phyloP scores from a whole-genome alignment of 495 filamentous ascomycete species.

The Parathielavia appendiculata region DNA sequence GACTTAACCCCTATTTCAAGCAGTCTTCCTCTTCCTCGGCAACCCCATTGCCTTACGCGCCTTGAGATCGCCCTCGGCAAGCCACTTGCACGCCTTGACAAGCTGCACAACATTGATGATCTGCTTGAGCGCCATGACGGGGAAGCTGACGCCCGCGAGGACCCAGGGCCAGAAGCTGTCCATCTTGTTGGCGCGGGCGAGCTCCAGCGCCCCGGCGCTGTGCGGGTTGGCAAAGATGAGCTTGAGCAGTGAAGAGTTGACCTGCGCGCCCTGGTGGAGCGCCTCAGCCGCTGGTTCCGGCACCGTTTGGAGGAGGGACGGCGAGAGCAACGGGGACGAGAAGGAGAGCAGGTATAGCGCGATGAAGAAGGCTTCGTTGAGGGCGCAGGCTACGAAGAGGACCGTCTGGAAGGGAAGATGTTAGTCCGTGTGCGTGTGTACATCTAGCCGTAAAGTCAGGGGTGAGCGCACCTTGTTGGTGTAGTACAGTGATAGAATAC shows the following conservation, averaged over 20 bases:
- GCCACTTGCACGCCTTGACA: conserved; percentile 85
- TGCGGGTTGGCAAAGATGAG: conserved; percentile 77
- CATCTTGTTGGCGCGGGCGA: conserved; percentile 92
- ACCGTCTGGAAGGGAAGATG: conserved; percentile 56
- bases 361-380: conserved; percentile 97
- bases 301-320: conserved; percentile 60
- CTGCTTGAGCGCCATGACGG: conserved; percentile 88
- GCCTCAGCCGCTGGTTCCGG: conserved; percentile 46
- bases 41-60: conserved; percentile 49
- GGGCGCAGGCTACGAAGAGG: conserved; percentile 80
- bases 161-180: conserved; percentile 81
- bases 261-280: conserved; percentile 60
- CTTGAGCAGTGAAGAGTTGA: conserved; percentile 54
- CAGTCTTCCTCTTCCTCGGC: conserved; percentile 41
- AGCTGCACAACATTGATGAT: conserved; percentile 91
- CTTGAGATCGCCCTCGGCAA: conserved; percentile 78
- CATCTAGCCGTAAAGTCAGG: neutral
- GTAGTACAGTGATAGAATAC: conserved; percentile 91
- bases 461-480: conserved; percentile 71
- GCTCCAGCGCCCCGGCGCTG: conserved; percentile 84
- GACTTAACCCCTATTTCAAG: neutral
- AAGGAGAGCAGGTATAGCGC: conserved; percentile 97
- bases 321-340: conserved; percentile 77
- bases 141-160: conserved; percentile 71
- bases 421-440: conserved; percentile 9